Conservation (phyloP, 305 asterid species). For the Petunia hybrid region DNA sequence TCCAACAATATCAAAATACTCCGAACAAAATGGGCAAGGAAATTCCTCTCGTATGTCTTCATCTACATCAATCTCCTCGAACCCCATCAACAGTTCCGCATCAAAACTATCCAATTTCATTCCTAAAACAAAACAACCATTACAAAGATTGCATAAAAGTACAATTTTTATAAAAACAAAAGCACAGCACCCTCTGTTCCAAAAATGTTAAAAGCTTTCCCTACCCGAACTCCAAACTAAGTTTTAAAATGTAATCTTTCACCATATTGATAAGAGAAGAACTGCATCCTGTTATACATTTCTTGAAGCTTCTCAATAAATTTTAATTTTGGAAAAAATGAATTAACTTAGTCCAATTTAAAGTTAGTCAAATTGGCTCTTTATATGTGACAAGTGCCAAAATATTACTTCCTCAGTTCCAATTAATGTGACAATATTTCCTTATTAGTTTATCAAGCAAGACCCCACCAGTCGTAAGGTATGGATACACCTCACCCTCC, state of each 20-base stretch:
- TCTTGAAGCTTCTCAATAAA: constrained; percentile 15
- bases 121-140: constrained; percentile 46
- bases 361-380: too few species aligned
- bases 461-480: too few species aligned
- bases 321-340: background rate
- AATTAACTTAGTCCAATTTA: background rate
- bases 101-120: constrained; percentile 71
- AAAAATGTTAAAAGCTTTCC: too few species aligned
- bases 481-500: too few species aligned
- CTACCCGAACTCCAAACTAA: too few species aligned
- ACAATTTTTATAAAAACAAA: background rate
- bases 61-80: constrained; percentile 77
- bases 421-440: too few species aligned
- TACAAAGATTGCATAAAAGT: constrained; percentile 30
- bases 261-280: background rate
- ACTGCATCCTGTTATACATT: background rate
- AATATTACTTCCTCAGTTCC: too few species aligned
- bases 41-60: constrained; percentile 79
- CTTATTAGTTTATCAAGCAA: too few species aligned
- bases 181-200: too few species aligned
- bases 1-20: constrained; percentile 78
- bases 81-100: constrained; percentile 86
- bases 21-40: constrained; percentile 84
- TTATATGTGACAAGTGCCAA: too few species aligned
- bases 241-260: too few species aligned